Conservation (phyloP, 1,139 yeast genomes). For the Suhomyces atakaporum region DNA sequence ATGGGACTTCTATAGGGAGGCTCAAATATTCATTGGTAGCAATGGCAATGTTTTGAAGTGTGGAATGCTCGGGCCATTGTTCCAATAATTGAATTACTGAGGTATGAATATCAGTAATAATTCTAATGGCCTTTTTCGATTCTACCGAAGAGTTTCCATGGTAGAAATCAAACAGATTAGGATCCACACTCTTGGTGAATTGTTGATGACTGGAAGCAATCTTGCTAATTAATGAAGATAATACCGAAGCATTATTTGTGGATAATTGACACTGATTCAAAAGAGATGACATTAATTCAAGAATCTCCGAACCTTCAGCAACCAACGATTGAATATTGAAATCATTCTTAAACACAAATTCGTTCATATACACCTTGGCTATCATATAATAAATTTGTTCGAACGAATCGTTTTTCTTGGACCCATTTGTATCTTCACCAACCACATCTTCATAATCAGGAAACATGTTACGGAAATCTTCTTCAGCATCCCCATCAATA, state of each 20-base stretch:
- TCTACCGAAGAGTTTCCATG: slow-evolving; percentile 64
- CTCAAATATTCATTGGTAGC: slow-evolving; percentile 69
- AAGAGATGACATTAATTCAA: slow-evolving; percentile 23
- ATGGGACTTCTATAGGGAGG: slow-evolving; percentile 66
- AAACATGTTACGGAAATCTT: slow-evolving; percentile 72
- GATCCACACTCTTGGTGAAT: slow-evolving; percentile 17
- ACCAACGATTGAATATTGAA: slow-evolving; percentile 32
- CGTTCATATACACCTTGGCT: slow-evolving; percentile 31
- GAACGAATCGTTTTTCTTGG: slow-evolving; percentile 21
- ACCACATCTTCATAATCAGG: slow-evolving; percentile 82
- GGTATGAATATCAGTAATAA: slow-evolving; percentile 51
- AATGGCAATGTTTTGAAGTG: slow-evolving; percentile 65
- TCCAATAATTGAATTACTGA: slow-evolving; percentile 52
- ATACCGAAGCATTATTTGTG: slow-evolving; percentile 36
- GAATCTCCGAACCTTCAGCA: slow-evolving; percentile 44
- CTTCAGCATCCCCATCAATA: slow-evolving; percentile 64
- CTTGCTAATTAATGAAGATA: slow-evolving; percentile 46
- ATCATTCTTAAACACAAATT: slow-evolving; percentile 24
- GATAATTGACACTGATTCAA: too few species aligned
- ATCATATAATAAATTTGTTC: slow-evolving; percentile 34
- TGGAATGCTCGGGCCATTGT: slow-evolving; percentile 96
- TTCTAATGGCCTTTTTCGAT: slow-evolving; percentile 55
- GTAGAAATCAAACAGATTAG: slow-evolving; percentile 59
- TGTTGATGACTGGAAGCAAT: slow-evolving; percentile 31
- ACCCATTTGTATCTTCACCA: slow-evolving; percentile 25